Evolutionary conservation across 176 grass and related monocot genomes (phyloP), one percentile per base, ranked within the genome.

Genomic region (Miscanthus lutarioriparius): DNA sequence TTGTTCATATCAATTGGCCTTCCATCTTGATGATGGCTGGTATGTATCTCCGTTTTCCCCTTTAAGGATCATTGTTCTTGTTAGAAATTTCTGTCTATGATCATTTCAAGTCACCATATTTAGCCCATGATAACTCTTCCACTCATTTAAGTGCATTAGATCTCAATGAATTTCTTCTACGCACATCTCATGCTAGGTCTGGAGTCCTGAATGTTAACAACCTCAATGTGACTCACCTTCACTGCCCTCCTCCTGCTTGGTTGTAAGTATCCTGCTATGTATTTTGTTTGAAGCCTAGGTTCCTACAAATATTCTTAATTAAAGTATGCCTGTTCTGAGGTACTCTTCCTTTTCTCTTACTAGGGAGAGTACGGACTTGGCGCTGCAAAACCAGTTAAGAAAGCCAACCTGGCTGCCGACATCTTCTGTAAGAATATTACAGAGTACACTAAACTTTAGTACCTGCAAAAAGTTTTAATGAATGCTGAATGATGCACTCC

Each of bases 21-120:
- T 98, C 78, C 93, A 98, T 90, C 91, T 95, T 82, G 96, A 93
- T 64, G 89, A 95, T 92, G 93, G 93, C 64, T 98, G 93, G 93
- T 98, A 92, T 72, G 83, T 86, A 80, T 77, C 39, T 79, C 36
- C 7, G 37, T n/a, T 40, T 79, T 77, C 20, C 25, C 61, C 75
- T 59, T 59, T 86, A 25, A 64, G 75, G 33, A 68, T 68, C 79
- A 75, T 62, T 80, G 38, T 71, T 87, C n/a, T 80, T 87, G 38
- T 22, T 78, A 62, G 58, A 78, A 73, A 43, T 72, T 84, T 85
- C 10, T 4, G 26, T 78, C 45, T 58, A 39, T 70, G 61, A 66
- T 72, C 44, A 41, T 83, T 81, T 38, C 20, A 48, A 66, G 45
- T 59, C 22, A 30, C 11, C 38, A 72, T 16, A 40, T 65, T 67